These are phyloP conservation scores for Wickerhamomyces tratensis DNA, from an alignment of 805 yeast species.

Conservation along the genomic window DNA sequence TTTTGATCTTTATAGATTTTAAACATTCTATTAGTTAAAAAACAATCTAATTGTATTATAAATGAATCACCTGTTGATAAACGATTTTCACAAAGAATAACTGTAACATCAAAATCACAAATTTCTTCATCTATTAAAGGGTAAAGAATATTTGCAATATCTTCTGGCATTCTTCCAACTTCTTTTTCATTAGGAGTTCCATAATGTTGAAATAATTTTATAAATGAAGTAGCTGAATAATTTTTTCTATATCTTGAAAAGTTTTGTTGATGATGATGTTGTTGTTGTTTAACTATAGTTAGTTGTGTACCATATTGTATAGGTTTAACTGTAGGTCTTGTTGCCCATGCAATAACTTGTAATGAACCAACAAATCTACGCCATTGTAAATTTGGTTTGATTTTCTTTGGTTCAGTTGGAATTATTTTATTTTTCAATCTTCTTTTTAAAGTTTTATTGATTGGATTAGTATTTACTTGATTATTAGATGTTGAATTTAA, in stretches of 20 bases:
- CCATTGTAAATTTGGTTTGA: slow-evolving; percentile 19
- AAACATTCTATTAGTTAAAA: slow-evolving; percentile 29
- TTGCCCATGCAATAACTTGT: slow-evolving; percentile 60
- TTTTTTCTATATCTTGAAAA: slow-evolving; percentile 7
- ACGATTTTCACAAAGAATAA: slow-evolving; percentile 48
- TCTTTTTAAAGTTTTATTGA: neutral
- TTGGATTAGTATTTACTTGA: no score
- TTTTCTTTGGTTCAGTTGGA: slow-evolving; percentile 4
- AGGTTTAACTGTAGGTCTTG: slow-evolving; percentile 47
- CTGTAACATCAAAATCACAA: slow-evolving; percentile 44
- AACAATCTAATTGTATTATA: slow-evolving; percentile 60
- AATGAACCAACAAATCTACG: slow-evolving; percentile 49
- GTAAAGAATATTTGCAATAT: slow-evolving; percentile 51
- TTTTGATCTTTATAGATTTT: slow-evolving; percentile 9
- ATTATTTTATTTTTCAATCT: neutral
- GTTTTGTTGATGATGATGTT: slow-evolving; percentile 9
- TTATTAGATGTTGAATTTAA: no score
- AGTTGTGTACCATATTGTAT: slow-evolving; percentile 35
- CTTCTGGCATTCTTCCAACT: slow-evolving; percentile 70
- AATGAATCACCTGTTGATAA: slow-evolving; percentile 73
- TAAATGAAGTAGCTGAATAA: slow-evolving; percentile 19
- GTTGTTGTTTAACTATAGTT: slow-evolving; percentile 27
- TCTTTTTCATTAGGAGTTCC: slow-evolving; percentile 32
- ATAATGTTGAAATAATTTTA: slow-evolving; percentile 20
- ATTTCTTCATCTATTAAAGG: slow-evolving; percentile 52